Base-by-base conservation (phyloP, 495 filamentous ascomycete genomes). In the Neurospora sp. region DNA sequence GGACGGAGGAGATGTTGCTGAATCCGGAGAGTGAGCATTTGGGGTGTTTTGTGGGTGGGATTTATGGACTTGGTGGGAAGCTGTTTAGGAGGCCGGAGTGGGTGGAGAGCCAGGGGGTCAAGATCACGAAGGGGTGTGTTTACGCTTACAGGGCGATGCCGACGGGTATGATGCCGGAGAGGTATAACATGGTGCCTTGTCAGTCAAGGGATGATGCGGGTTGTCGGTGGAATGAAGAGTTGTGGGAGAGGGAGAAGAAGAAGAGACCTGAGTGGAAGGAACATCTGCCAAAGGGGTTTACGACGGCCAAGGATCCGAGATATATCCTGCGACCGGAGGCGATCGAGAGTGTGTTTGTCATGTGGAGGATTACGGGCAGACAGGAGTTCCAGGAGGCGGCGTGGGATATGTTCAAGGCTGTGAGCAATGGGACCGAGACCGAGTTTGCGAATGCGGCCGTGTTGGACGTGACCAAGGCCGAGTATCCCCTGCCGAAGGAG, bases 151-250 rank as follows among this genome's bases (percentile, higher is more conserved):
- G 90, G 74, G 83, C 88, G 23, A 93, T 92, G 27, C 84, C 87
- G 14, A 92, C 92, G 0, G 94, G 93, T 1, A 93, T 98, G 77
- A 94, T 94, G 92, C 94, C 94, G 0, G 94, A 98, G 80, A 77
- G 82, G 7, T 90, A 92, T 76, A 80, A 83, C 18, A 82, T 90
- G 31, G 79, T 92, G 14, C 84, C 88, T 8, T 98, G 94, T 79
- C 81, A 87, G 40, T 86, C 89, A 46, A 79, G 78, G 18, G 77
- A 85, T 31, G 48, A 59, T 27, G 11, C 2, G 48, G 76, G 85
- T n/a, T 97, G 94, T 78, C 75, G 85, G 23, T 97, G 93, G 92
- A 89, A 94, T 76, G 85, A 92, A 78, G 88, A 86, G 4, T 77
- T 78, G 9, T 94, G 88, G 73, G 71, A 77, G 10, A 69, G 78